Evolutionary conservation across 2,329 filamentous ascomycete species (phyloP).

Genomic region (Diaporthe destruens): DNA sequence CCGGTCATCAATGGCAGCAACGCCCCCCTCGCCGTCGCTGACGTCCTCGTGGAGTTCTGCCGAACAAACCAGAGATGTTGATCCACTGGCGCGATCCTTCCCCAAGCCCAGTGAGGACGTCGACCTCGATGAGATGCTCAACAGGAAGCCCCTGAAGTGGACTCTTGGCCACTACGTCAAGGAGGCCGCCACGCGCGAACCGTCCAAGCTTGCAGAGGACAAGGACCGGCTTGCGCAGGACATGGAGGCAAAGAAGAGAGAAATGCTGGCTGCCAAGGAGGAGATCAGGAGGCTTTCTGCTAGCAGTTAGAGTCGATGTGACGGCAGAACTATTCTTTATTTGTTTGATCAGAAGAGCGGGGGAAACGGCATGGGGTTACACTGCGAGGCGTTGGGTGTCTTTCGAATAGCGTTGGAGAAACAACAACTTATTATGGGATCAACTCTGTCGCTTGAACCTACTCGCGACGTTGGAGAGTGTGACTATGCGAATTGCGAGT

Average conservation of each 20-base stretch:
- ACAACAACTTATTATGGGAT: not conserved
- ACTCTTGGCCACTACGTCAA: slow-evolving; percentile 55
- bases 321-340: not conserved
- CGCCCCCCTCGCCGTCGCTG: not conserved
- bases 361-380: not conserved
- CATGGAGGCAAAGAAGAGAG: slow-evolving; percentile 61
- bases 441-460: not conserved
- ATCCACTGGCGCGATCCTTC: slow-evolving; percentile 55
- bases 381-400: slow-evolving; percentile 28
- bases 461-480: not conserved
- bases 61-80: slow-evolving; percentile 39
- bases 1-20: slow-evolving; percentile 18
- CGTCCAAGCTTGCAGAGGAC: slow-evolving; percentile 46
- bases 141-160: slow-evolving; percentile 55
- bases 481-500: slow-evolving; percentile 13
- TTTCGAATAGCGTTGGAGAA: not conserved
- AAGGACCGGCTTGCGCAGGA: slow-evolving; percentile 54
- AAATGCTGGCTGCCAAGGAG: slow-evolving; percentile 57
- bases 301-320: slow-evolving; percentile 1
- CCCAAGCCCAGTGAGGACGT: slow-evolving; percentile 56
- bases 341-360: not conserved
- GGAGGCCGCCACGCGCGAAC: slow-evolving; percentile 46
- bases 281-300: slow-evolving; percentile 41
- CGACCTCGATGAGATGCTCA: slow-evolving; percentile 58
- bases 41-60: not conserved